These are phyloP conservation scores for Aureobasidium sp. DNA, from an alignment of 2,329 filamentous ascomycete species.

Conservation along the genomic window DNA sequence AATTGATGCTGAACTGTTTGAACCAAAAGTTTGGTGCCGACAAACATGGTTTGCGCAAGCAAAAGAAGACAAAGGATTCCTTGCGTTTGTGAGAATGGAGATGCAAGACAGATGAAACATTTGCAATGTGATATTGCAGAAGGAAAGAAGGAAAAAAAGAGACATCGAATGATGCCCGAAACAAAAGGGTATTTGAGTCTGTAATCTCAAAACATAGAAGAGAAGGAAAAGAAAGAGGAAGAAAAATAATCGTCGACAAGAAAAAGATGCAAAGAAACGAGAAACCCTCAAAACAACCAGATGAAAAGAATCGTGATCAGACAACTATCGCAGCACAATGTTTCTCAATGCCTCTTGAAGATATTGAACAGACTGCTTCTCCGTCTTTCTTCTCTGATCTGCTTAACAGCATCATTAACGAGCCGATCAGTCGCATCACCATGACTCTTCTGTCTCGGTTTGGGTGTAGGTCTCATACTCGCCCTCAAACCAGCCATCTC, in stretches of 20 bases:
- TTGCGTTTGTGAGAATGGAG: no score
- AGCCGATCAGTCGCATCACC: slow-evolving; percentile 2
- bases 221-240: neutral
- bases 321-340: neutral
- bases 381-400: neutral
- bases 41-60: no score
- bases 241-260: neutral
- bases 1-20: no score
- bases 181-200: neutral
- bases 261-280: neutral
- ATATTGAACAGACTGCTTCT: neutral
- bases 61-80: no score
- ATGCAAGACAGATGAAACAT: no score
- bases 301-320: neutral
- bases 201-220: neutral
- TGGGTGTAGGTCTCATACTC: neutral
- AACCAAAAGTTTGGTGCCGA: no score
- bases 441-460: slow-evolving; percentile 9
- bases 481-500: neutral
- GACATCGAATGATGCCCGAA: neutral
- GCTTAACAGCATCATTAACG: slow-evolving; percentile 6
- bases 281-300: no score
- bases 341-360: slow-evolving; percentile 1
- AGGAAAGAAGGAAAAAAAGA: neutral
- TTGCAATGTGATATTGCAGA: neutral